A percentile compares a stretch with the other conserved stretches of the same genome.
phyloP scores from a whole-genome alignment of 306 rosid species.

The Acacia acuminata region DNA sequence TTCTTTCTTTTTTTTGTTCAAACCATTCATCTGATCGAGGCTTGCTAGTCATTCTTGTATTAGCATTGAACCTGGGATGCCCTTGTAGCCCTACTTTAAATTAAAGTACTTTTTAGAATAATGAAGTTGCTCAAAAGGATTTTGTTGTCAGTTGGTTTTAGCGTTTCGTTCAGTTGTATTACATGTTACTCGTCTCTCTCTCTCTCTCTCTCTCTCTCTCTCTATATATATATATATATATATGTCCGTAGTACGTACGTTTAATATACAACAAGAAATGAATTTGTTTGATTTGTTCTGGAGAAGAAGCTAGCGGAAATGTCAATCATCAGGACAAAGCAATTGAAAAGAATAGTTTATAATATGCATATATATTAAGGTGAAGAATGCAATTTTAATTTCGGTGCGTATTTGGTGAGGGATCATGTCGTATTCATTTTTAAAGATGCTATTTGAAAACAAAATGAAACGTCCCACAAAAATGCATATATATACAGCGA shows the following conservation, averaged over 20 bases:
- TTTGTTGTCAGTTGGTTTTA: neutral
- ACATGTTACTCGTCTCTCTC: neutral
- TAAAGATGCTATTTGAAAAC: neutral
- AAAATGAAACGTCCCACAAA: neutral
- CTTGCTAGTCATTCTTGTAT: constrained; percentile 9
- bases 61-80: neutral
- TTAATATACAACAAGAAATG: too few species aligned
- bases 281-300: neutral
- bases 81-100: neutral
- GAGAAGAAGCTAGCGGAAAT: neutral
- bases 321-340: neutral
- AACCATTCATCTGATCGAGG: constrained; percentile 6
- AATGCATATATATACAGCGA: too few species aligned
- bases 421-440: neutral
- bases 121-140: neutral
- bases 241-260: neutral
- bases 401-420: neutral
- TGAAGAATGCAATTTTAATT: neutral
- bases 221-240: too few species aligned
- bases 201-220: too few species aligned
- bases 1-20: neutral
- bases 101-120: neutral
- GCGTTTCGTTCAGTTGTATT: neutral
- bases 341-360: neutral
- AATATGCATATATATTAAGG: neutral